These are phyloP conservation scores for Kurtzmaniella natalensis DNA, from an alignment of 1,139 yeast genomes.

Conservation along the genomic window DNA sequence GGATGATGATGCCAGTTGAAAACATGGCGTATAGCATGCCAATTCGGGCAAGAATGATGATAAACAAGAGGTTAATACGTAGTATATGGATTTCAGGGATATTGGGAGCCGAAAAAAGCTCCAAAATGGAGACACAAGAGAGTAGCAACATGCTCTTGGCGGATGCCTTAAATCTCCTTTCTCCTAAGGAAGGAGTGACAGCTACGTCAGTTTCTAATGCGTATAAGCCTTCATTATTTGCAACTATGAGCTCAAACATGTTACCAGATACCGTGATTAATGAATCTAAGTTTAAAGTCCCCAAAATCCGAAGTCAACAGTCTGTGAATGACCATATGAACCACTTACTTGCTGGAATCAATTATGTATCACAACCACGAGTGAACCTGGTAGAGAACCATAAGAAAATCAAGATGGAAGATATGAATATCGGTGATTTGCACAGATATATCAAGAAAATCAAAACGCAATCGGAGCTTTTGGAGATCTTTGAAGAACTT, in stretches of 20 bases:
- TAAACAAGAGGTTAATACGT: no score
- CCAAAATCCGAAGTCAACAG: neutral
- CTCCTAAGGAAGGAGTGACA: slow-evolving; percentile 14
- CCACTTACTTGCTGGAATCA: slow-evolving; percentile 9
- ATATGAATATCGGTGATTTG: slow-evolving; percentile 14
- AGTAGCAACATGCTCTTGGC: slow-evolving; percentile 27
- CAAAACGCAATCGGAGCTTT: slow-evolving; percentile 19
- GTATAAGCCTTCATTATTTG: slow-evolving; percentile 35
- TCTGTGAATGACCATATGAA: slow-evolving; percentile 8
- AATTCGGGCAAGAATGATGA: no score
- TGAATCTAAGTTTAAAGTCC: slow-evolving; percentile 2
- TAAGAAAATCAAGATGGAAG: slow-evolving; percentile 16
- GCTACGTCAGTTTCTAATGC: neutral
- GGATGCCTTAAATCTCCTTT: slow-evolving; percentile 37
- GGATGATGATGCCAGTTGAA: no score
- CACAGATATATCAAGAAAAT: slow-evolving; percentile 19
- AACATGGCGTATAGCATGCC: no score
- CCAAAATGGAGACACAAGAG: no score
- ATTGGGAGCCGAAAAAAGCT: no score
- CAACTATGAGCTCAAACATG: slow-evolving; percentile 19
- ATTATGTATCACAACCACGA: slow-evolving; percentile 7
- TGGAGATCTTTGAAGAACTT: slow-evolving; percentile 25
- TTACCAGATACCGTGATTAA: slow-evolving; percentile 2
- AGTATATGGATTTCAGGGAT: no score
- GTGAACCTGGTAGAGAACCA: neutral